These are phyloP conservation scores for Talaromyces piceae DNA, from an alignment of 2,329 filamentous ascomycete genomes.

Conservation along the genomic window DNA sequence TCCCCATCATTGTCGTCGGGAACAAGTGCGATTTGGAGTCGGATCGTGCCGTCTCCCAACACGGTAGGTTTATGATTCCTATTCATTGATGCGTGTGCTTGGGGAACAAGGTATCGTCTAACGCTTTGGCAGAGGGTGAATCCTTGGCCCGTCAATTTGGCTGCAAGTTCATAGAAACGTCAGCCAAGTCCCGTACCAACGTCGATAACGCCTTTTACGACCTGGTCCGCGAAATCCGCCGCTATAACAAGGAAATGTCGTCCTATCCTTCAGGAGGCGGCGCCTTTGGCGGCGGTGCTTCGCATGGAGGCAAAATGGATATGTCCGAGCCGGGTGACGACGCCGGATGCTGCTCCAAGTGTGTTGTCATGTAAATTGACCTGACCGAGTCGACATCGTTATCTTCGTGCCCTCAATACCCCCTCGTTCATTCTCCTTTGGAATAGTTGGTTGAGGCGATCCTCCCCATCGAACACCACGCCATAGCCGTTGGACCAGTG, in stretches of 20 bases:
- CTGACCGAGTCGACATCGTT: constrained; percentile 13
- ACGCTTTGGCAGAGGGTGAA: constrained; percentile 76
- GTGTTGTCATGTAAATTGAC: constrained; percentile 74
- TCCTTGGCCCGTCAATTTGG: constrained; percentile 76
- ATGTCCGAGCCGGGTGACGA: constrained; percentile 50
- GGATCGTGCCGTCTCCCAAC: constrained; percentile 83
- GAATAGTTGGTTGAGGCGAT: background rate
- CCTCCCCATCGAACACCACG: background rate
- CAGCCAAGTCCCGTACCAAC: constrained; percentile 94
- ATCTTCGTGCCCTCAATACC: background rate
- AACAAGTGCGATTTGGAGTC: constrained; percentile 98
- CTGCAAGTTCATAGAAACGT: constrained; percentile 99
- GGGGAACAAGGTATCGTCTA: no score
- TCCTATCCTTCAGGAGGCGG: constrained; percentile 66
- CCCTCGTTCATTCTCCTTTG: background rate
- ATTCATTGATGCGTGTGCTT: background rate
- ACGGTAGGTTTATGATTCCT: constrained; percentile 56
- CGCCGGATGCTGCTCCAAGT: constrained; percentile 74
- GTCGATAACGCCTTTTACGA: constrained; percentile 99
- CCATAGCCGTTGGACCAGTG: background rate
- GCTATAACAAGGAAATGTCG: constrained; percentile 98
- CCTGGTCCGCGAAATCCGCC: constrained; percentile 93
- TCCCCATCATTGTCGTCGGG: constrained; percentile 96
- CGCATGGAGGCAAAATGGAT: constrained; percentile 62
- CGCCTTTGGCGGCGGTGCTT: constrained; percentile 53